Conservation (phyloP, 495 filamentous ascomycete genomes). For the Penicillium longicatenatum region DNA sequence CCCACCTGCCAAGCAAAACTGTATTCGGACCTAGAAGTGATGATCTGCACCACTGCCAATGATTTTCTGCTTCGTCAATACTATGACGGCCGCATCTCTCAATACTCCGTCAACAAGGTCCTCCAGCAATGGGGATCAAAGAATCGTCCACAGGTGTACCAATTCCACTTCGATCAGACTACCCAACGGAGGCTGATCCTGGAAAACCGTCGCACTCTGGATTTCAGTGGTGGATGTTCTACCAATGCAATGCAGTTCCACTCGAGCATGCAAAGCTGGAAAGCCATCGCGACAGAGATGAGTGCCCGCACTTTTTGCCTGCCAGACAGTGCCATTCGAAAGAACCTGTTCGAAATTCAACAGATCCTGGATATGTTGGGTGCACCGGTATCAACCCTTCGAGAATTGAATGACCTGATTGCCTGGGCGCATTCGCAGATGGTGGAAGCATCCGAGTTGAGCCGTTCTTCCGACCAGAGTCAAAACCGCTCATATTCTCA, state of each 20-base stretch:
- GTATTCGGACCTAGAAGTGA: conserved; percentile 57
- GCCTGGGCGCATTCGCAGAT: conserved; percentile 18
- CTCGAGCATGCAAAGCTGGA: conserved; percentile 55
- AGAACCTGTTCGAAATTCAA: conserved; percentile 54
- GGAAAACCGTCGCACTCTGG: conserved; percentile 49
- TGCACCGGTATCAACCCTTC: conserved; percentile 39
- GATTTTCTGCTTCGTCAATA: conserved; percentile 49
- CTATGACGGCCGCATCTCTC: conserved; percentile 45
- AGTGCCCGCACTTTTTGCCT: conserved; percentile 57
- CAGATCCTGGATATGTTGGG: conserved; percentile 57
- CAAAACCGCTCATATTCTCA: background rate
- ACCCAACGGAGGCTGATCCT: conserved; percentile 56
- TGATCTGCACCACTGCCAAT: conserved; percentile 55
- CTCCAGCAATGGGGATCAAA: conserved; percentile 49
- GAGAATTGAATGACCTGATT: conserved; percentile 43
- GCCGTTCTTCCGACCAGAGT: background rate
- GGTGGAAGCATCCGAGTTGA: background rate
- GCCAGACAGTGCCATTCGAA: conserved; percentile 54
- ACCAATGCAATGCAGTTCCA: conserved; percentile 40
- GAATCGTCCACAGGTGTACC: conserved; percentile 53
- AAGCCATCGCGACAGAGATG: conserved; percentile 51
- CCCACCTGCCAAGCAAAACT: conserved; percentile 50
- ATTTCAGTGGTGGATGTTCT: conserved; percentile 48
- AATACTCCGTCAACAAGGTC: conserved; percentile 50
- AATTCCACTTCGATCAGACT: conserved; percentile 59